A percentile compares a stretch with the other conserved stretches of the same genome.
phyloP scores from a whole-genome alignment of 2,329 filamentous ascomycete species.

The Claviceps sorghi region DNA sequence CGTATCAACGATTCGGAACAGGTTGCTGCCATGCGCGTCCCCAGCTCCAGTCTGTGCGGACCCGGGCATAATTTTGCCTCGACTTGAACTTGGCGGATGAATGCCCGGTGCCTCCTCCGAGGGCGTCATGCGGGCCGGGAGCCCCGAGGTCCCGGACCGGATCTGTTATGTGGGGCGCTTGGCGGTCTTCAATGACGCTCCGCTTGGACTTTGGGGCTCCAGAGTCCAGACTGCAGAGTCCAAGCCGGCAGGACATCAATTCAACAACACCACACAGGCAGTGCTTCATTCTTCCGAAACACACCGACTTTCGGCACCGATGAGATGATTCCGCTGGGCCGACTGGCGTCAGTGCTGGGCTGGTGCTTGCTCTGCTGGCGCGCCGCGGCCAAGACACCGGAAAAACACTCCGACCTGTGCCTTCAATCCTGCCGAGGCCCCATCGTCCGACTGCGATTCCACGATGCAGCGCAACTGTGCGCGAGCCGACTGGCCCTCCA shows the following conservation, averaged over 20 bases:
- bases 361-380: conserved; percentile 1
- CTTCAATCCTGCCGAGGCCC: conserved; percentile 19
- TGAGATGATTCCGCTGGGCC: conserved; percentile 1
- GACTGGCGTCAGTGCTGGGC: conserved; percentile 5
- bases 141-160: too few relatives aligned
- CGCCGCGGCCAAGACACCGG: neutral
- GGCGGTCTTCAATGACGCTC: neutral
- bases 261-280: neutral
- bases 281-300: neutral
- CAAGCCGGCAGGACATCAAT: too few relatives aligned
- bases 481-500: conserved; percentile 14
- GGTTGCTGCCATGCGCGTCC: too few relatives aligned
- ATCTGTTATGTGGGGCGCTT: neutral
- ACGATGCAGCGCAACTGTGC: conserved; percentile 17
- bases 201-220: neutral
- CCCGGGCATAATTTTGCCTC: neutral
- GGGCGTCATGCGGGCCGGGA: too few relatives aligned
- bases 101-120: too few relatives aligned
- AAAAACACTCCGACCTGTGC: conserved; percentile 10
- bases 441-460: conserved; percentile 17
- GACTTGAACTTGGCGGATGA: neutral
- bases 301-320: neutral
- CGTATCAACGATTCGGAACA: too few relatives aligned
- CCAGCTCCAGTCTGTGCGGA: too few relatives aligned
- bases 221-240: neutral